phyloP scores from a whole-genome alignment of 2,329 filamentous ascomycete species.

The Dichotomopilus funicola region DNA sequence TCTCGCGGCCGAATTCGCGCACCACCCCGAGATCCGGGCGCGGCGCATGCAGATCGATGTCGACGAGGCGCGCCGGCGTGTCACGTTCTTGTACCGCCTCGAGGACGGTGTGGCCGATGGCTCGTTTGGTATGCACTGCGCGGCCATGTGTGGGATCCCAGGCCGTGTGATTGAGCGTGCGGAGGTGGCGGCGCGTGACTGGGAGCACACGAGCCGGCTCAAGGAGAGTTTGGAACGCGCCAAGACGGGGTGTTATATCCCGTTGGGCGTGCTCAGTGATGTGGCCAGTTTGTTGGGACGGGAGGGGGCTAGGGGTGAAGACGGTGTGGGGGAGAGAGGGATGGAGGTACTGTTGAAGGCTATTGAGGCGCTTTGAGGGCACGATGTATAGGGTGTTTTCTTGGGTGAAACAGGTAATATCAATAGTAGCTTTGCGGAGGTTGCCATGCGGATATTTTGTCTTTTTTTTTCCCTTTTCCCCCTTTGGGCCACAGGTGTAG shows the following conservation, averaged over 20 bases:
- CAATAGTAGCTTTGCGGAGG: too few species aligned
- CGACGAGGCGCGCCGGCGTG: constrained; percentile 71
- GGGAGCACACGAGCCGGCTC: constrained; percentile 89
- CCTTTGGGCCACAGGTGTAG: too few species aligned
- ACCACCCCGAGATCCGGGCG: constrained; percentile 79
- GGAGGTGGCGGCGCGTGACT: constrained; percentile 80
- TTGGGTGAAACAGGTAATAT: background rate
- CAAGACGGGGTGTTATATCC: constrained; percentile 72
- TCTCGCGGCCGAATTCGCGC: constrained; percentile 81
- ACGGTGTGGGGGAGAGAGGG: constrained; percentile 41
- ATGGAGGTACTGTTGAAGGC: constrained; percentile 54
- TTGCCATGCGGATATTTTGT: too few species aligned
- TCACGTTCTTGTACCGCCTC: constrained; percentile 95
- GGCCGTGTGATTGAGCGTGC: constrained; percentile 75
- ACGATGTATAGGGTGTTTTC: background rate
- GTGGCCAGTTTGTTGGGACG: constrained; percentile 65
- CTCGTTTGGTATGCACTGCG: constrained; percentile 98
- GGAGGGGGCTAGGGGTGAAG: constrained; percentile 33
- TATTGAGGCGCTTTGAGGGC: constrained; percentile 48
- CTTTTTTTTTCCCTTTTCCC: too few species aligned
- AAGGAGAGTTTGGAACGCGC: constrained; percentile 82
- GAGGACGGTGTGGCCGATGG: constrained; percentile 92
- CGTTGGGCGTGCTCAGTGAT: constrained; percentile 81
- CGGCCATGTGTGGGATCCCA: constrained; percentile 94
- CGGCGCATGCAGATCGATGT: constrained; percentile 94